Conservation (phyloP, 1,139 yeast species). For the Candida sanyaensis region DNA sequence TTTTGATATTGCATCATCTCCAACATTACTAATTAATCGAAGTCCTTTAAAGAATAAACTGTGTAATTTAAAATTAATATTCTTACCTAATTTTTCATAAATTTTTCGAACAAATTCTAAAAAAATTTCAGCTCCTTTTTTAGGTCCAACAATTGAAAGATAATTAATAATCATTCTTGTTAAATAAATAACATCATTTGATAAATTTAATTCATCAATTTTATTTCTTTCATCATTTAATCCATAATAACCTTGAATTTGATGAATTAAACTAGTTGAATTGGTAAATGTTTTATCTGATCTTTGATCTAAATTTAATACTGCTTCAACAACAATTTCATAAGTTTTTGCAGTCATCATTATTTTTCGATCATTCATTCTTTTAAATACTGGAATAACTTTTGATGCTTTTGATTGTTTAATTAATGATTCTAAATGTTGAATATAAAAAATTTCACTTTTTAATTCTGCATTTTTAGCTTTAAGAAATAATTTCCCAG, state of each 20-base stretch:
- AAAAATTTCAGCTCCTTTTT: not conserved
- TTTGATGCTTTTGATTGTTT: not conserved
- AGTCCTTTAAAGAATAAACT: not conserved
- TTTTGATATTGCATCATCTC: not conserved
- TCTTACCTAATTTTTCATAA: slow-evolving; percentile 1
- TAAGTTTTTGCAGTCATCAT: slow-evolving; percentile 7
- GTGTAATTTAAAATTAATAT: not conserved
- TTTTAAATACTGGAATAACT: not conserved
- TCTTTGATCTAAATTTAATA: slow-evolving; percentile 1
- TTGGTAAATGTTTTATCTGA: slow-evolving; percentile 1
- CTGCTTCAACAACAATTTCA: not conserved
- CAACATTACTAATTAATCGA: not conserved
- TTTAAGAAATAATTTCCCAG: not conserved
- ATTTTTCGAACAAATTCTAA: slow-evolving; percentile 2
- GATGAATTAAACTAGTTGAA: slow-evolving; percentile 5
- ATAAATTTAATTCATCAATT: slow-evolving; percentile 3
- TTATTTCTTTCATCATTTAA: not conserved
- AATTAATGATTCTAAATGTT: not conserved
- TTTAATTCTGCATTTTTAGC: not conserved
- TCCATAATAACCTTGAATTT: slow-evolving; percentile 8
- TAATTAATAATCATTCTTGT: slow-evolving; percentile 7
- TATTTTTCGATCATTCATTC: slow-evolving; percentile 5
- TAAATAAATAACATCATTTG: slow-evolving; percentile 3
- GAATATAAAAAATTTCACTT: slow-evolving; percentile 3
- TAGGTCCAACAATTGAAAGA: slow-evolving; percentile 4